phyloP scores from a whole-genome alignment of 169 alveolate genomes.

The Cystoisospora suis region DNA sequence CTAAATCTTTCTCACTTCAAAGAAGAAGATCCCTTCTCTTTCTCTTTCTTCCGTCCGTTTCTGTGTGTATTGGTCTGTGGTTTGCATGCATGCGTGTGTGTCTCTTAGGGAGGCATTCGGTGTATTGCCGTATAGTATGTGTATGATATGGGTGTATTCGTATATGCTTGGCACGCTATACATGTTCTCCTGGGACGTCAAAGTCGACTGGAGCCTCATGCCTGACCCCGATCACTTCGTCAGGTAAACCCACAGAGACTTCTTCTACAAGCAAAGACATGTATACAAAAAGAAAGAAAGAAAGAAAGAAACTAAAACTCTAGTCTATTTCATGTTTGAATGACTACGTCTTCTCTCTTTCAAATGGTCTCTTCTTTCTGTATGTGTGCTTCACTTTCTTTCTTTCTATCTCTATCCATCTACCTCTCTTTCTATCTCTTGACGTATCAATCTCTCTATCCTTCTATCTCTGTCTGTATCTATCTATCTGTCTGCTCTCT shows the following conservation, averaged over 20 bases:
- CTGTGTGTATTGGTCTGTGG: neutral
- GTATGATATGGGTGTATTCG: slow-evolving; percentile 7
- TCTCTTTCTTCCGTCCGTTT: neutral
- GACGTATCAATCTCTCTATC: neutral
- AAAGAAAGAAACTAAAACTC: no score
- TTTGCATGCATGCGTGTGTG: neutral
- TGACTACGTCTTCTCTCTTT: no score
- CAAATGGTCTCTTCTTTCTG: neutral
- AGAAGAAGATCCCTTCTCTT: neutral
- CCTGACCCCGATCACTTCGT: slow-evolving; percentile 14
- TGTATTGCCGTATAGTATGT: neutral
- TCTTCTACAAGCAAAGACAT: neutral
- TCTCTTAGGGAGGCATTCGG: neutral
- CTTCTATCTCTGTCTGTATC: neutral
- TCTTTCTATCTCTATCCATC: neutral
- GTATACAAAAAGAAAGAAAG: neutral
- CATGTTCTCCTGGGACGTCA: slow-evolving; percentile 24
- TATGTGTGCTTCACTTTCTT: neutral
- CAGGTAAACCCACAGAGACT: neutral
- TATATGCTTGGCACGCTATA: no score
- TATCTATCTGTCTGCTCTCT: no score
- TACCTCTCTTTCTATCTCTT: neutral
- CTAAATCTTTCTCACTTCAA: neutral
- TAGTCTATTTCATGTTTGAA: no score
- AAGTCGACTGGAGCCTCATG: slow-evolving; percentile 11